phyloP scores from a whole-genome alignment of 2,329 filamentous ascomycete species.

The Stagonosporopsis rhizophila region DNA sequence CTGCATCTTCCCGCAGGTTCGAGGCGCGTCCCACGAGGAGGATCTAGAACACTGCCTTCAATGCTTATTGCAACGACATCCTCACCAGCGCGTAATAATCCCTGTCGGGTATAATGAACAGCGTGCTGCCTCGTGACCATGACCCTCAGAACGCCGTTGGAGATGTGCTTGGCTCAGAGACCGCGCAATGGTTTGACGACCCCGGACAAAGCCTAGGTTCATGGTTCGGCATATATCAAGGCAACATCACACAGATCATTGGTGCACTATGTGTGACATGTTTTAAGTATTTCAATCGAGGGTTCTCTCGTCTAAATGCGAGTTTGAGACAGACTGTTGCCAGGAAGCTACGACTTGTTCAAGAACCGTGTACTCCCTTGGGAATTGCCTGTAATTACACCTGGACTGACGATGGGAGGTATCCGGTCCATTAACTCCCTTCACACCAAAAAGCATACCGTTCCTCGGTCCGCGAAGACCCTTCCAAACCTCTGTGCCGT shows the following conservation, averaged over 20 bases:
- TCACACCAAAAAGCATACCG: neutral
- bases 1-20: conserved; percentile 19
- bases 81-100: conserved; percentile 1
- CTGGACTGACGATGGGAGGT: neutral
- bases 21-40: conserved; percentile 23
- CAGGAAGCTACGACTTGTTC: neutral
- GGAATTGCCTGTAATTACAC: conserved; percentile 1
- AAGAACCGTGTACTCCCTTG: neutral
- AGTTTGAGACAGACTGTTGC: neutral
- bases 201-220: too few relatives aligned
- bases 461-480: conserved; percentile 2
- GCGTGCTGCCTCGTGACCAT: neutral
- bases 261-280: neutral
- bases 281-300: neutral
- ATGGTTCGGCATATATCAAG: too few relatives aligned
- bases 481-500: conserved; percentile 14
- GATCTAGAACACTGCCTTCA: conserved; percentile 39
- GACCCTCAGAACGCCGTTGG: neutral
- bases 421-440: conserved; percentile 3
- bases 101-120: neutral
- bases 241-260: neutral
- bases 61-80: conserved; percentile 49
- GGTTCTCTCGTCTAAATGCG: neutral
- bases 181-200: too few relatives aligned
- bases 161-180: too few relatives aligned